A percentile compares a stretch with the other conserved stretches of the same genome.
These are phyloP conservation scores for Lodderomyces jiufengensis DNA, from an alignment of 1,139 yeast genomes.

Conservation along the genomic window DNA sequence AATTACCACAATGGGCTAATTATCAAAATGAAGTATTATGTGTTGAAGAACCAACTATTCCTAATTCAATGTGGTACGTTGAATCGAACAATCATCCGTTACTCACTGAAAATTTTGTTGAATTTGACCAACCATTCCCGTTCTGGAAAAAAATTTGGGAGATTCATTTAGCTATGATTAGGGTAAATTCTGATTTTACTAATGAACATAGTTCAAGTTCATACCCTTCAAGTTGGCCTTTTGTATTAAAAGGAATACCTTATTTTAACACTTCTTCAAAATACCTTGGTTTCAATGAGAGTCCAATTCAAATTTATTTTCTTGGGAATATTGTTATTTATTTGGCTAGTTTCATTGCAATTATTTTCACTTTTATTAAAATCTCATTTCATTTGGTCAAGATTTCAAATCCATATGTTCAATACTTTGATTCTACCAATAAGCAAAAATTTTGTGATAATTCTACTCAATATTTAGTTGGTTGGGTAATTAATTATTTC, in stretches of 20 bases:
- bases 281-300: slow-evolving; percentile 15
- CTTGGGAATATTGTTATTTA: slow-evolving; percentile 38
- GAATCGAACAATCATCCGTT: slow-evolving; percentile 60
- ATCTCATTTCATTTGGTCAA: slow-evolving; percentile 20
- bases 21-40: slow-evolving; percentile 76
- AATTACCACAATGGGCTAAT: slow-evolving; percentile 67
- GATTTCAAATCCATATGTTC: slow-evolving; percentile 32
- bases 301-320: slow-evolving; percentile 31
- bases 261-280: slow-evolving; percentile 15
- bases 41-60: slow-evolving; percentile 56
- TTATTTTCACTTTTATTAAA: slow-evolving; percentile 20
- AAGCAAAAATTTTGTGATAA: slow-evolving; percentile 19
- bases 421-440: slow-evolving; percentile 1
- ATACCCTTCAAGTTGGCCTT: slow-evolving; percentile 40
- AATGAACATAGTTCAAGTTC: slow-evolving; percentile 30
- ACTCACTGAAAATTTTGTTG: slow-evolving; percentile 27
- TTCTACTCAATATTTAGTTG: slow-evolving; percentile 26
- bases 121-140: slow-evolving; percentile 16
- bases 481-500: slow-evolving; percentile 34
- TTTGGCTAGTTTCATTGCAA: slow-evolving; percentile 22
- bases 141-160: slow-evolving; percentile 32
- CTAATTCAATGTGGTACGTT: slow-evolving; percentile 61
- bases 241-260: slow-evolving; percentile 30
- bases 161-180: slow-evolving; percentile 34
- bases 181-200: slow-evolving; percentile 25